Conservation (phyloP, 331 rosid species). For the Telfairia occidentalis region DNA sequence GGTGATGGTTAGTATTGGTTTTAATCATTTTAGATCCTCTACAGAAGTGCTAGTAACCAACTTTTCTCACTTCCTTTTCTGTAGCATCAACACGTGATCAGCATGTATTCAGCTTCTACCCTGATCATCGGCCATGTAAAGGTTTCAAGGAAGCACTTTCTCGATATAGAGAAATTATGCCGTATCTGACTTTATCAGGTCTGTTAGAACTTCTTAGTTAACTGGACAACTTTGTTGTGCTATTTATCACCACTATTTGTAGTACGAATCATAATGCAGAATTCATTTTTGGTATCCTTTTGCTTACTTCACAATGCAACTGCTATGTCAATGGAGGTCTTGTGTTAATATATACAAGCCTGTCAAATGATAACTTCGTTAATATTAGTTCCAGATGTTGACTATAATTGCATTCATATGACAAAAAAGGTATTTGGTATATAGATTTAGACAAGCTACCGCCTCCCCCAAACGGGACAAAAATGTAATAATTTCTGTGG, state of each 20-base stretch:
- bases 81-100: constrained; percentile 74
- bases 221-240: neutral
- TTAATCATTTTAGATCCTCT: neutral
- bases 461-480: neutral
- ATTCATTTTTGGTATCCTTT: neutral
- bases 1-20: constrained; percentile 66
- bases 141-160: constrained; percentile 83
- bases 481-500: neutral
- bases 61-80: constrained; percentile 16
- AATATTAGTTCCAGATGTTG: neutral
- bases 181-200: constrained; percentile 71
- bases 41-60: neutral
- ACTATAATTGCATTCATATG: neutral
- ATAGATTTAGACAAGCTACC: neutral
- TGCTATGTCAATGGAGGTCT: neutral
- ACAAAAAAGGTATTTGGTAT: neutral
- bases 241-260: neutral
- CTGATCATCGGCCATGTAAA: constrained; percentile 37
- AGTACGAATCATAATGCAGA: neutral
- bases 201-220: neutral
- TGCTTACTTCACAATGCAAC: neutral
- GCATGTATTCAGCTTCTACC: constrained; percentile 56
- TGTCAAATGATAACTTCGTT: neutral
- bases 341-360: neutral
- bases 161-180: constrained; percentile 75